A percentile compares a stretch with the other conserved stretches of the same genome.
Conservation (phyloP, 2,329 filamentous ascomycete species). For the Berkeleyomyces basicola region DNA sequence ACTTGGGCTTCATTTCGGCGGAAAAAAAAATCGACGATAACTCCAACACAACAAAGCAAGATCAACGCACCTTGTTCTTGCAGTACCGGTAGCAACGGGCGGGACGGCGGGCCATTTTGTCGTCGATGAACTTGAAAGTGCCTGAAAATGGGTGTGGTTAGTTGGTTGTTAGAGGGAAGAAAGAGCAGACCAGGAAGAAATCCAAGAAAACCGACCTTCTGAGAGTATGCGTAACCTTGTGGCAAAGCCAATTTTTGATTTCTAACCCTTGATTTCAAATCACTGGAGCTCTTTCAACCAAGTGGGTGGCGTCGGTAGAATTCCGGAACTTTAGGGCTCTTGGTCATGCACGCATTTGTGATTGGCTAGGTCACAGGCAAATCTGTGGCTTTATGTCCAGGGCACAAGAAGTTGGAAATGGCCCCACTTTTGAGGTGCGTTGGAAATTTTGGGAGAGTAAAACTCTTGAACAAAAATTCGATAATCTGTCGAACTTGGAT, state of each 20-base stretch:
- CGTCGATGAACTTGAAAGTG: constrained; percentile 22
- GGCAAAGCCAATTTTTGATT: constrained; percentile 17
- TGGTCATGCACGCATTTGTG: neutral
- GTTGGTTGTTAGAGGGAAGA: constrained; percentile 23
- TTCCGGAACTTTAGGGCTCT: constrained; percentile 26
- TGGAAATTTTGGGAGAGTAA: constrained; percentile 2
- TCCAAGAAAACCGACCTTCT: constrained; percentile 12
- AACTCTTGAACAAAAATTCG: neutral
- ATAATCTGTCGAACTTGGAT: constrained; percentile 14
- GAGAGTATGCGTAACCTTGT: constrained; percentile 12
- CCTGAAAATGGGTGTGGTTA: constrained; percentile 15
- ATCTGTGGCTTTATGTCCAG: constrained; percentile 12
- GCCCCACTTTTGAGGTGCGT: constrained; percentile 8
- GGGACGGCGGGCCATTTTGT: constrained; percentile 98
- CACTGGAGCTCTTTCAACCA: constrained; percentile 18
- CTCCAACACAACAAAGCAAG: constrained; percentile 5
- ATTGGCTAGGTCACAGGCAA: constrained; percentile 18
- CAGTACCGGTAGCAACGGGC: constrained; percentile 99
- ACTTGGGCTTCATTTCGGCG: neutral
- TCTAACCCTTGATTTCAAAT: constrained; percentile 37
- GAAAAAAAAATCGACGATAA: constrained; percentile 2
- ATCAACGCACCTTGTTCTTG: constrained; percentile 92
- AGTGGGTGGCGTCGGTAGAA: constrained; percentile 17
- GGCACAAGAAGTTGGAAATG: neutral
- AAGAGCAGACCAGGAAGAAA: constrained; percentile 11